Evolutionary conservation across 164 flowering plant species (phyloP), one percentile per base, ranked within the genome.

Genomic region (Liquidambar formosana): DNA sequence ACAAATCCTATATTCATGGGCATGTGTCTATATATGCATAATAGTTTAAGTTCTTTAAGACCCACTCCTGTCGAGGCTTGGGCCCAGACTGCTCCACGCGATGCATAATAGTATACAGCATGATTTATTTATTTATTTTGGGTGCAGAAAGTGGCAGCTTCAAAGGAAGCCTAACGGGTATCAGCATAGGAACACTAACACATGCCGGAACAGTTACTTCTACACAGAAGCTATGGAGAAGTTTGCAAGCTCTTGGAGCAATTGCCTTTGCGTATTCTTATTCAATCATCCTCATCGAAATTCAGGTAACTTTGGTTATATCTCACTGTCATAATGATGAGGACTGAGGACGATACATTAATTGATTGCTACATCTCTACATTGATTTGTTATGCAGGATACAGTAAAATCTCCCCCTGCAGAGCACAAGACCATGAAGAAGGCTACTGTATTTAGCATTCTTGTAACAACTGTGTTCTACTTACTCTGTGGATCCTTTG

Each of bases 391-490:
- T 62, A 21, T 66, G 61, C 71, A 84, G 88, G 86, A 82, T 38
- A 85, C 88, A 9, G 21, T 85, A 18, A 79, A 56, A 69, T 81
- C 86, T 23, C 82, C 86, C 4, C 84, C 86, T 0, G 76, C 82
- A 19, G 94, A 89, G 73, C 45, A 76, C 54, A 81, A 84, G 71
- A 85, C 90, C 21, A 89, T 89, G 94, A 89, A 80, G 77, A 89
- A 81, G 73, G 94, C 91, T 0, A 77, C 88, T 11, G 0, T 56
- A 5, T 23, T 85, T 19, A 79, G 90, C 75, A 71, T 87, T 1
- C 8, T 65, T 0, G 78, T 82, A 4, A 87, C 91, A 13, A 89
- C 93, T 0, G 19, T 71, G 5, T 89, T 89, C 81, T 89, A 89
- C 65, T 12, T 89, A 67, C 81, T 87, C 44, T 89, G 93, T 69